phyloP scores from a whole-genome alignment of 306 rosid genomes.

The Cucurbita argyrosperma region DNA sequence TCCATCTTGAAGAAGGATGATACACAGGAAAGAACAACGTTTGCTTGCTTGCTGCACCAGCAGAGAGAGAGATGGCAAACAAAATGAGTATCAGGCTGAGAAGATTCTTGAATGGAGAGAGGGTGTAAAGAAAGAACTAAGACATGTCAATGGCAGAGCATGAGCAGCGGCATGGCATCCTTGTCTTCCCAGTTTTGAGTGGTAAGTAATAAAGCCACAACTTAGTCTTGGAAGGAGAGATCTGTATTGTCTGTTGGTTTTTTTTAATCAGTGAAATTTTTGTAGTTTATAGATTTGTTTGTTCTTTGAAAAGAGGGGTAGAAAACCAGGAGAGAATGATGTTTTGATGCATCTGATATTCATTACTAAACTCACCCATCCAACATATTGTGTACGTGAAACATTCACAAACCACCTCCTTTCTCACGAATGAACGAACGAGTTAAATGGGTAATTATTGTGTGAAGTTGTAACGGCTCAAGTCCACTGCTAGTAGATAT shows the following conservation, averaged over 20 bases:
- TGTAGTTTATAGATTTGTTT: not conserved
- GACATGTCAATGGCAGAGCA: not conserved
- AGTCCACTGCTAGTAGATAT: too few relatives aligned
- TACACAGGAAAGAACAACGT: not conserved
- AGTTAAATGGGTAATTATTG: too few relatives aligned
- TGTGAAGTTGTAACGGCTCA: too few relatives aligned
- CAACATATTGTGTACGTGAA: not conserved
- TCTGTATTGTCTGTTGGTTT: not conserved
- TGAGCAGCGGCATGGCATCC: not conserved
- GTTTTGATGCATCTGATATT: not conserved
- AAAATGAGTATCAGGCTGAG: conserved; percentile 43
- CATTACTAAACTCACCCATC: not conserved
- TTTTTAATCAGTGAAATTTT: not conserved
- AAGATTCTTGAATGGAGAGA: conserved; percentile 2
- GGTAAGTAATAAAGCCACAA: conserved; percentile 10
- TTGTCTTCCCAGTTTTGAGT: conserved; percentile 6
- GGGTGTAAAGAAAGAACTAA: not conserved
- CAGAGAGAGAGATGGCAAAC: conserved; percentile 7
- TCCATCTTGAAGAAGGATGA: conserved; percentile 40
- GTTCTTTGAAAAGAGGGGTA: not conserved
- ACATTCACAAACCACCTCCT: not conserved
- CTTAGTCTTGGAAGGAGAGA: not conserved
- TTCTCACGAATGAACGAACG: not conserved
- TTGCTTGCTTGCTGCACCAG: not conserved
- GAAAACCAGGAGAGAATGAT: not conserved